Conservation (phyloP, 2,329 filamentous ascomycete species). For the Nannizziopsis arthrosporioides region DNA sequence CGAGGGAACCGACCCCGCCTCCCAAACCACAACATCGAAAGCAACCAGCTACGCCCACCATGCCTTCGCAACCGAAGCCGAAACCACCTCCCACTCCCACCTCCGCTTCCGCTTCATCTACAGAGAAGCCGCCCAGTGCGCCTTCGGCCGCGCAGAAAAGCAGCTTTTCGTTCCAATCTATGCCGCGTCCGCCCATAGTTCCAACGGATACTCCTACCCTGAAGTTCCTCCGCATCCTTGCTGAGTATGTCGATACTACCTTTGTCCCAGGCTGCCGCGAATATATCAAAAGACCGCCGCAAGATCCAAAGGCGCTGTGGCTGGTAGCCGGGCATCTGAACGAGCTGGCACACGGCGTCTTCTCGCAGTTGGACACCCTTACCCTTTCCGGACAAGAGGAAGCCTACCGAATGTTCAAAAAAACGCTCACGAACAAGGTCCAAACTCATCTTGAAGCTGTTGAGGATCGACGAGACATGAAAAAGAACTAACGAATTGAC, state of each 20-base stretch:
- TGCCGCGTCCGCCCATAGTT: constrained; percentile 23
- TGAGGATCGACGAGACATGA: constrained; percentile 18
- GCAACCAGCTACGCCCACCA: neutral
- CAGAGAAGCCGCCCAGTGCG: no score
- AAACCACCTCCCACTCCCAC: constrained; percentile 18
- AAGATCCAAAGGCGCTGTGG: constrained; percentile 29
- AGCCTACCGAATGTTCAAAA: constrained; percentile 40
- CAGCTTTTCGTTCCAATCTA: constrained; percentile 19
- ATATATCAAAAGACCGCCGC: constrained; percentile 24
- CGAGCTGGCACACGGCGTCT: constrained; percentile 37
- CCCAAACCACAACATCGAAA: neutral
- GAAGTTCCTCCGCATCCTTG: constrained; percentile 31
- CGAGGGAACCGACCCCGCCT: constrained; percentile 12
- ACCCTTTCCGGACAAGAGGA: constrained; percentile 58
- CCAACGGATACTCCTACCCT: constrained; percentile 15
- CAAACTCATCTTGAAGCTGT: constrained; percentile 33
- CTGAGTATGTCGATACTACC: constrained; percentile 27
- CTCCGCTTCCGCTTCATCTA: no score
- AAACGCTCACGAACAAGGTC: constrained; percentile 33
- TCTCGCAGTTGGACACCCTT: constrained; percentile 50
- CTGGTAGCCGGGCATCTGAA: constrained; percentile 35
- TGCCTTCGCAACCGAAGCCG: constrained; percentile 10
- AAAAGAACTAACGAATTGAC: neutral
- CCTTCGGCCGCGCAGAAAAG: no score
- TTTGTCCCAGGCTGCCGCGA: constrained; percentile 15